phyloP scores from a whole-genome alignment of 805 yeast genomes.

The Pichia kluyveri region DNA sequence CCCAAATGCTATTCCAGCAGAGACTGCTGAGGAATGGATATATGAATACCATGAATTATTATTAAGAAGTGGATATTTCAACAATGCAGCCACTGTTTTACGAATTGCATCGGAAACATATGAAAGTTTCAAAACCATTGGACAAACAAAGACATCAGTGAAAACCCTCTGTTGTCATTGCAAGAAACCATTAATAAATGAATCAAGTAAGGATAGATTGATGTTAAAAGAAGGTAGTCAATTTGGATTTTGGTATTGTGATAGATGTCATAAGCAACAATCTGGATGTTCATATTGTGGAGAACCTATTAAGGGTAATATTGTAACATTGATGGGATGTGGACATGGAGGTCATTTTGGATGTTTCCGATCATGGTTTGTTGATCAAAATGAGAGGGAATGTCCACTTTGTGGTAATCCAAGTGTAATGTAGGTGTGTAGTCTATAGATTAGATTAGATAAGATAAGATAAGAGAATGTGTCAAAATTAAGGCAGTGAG shows the following conservation, averaged over 20 bases:
- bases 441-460: no score
- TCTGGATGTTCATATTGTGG: conserved; percentile 73
- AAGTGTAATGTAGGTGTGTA: background rate
- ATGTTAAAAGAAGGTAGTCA: conserved; percentile 11
- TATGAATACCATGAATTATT: conserved; percentile 46
- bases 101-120: conserved; percentile 27
- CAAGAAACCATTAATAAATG: conserved; percentile 50
- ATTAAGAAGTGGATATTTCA: conserved; percentile 40
- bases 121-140: conserved; percentile 26
- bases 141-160: conserved; percentile 32
- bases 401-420: conserved; percentile 72
- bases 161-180: conserved; percentile 58
- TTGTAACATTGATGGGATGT: conserved; percentile 54
- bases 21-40: conserved; percentile 46
- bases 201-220: conserved; percentile 34
- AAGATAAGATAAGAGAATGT: background rate
- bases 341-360: conserved; percentile 85
- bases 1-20: conserved; percentile 21
- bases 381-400: conserved; percentile 49
- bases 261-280: conserved; percentile 48
- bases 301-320: conserved; percentile 65
- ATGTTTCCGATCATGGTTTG: conserved; percentile 73
- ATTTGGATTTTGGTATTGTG: conserved; percentile 84
- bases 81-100: conserved; percentile 48
- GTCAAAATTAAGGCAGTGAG: background rate